Evolutionary conservation across 352 stramenopile species (phyloP), one percentile per base, ranked within the genome.

Genomic region (Peronosclerospora sorghi): DNA sequence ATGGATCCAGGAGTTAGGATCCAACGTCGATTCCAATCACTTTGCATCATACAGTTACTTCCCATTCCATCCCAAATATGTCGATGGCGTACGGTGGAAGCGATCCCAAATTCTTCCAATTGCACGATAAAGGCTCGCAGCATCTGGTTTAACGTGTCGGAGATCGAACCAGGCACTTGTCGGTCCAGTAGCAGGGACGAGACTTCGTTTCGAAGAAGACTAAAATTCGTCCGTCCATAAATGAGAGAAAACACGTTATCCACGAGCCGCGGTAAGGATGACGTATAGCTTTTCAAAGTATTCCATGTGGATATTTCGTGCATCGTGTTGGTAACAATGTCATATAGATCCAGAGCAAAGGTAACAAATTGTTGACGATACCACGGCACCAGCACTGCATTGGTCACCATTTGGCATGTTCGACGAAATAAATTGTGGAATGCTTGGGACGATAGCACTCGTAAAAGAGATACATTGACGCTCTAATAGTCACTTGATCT

Each of bases 1-100:
- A 26, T 13, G 5, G 48, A 62, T 1, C 23, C 43, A 17, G 54
- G 54, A 6, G 45, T 39, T n/a, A 63, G 28, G 12, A 59, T 10
- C 54, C 54, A 63, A 6, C 54, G 45, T 9, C 35, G 45, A n/a
- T 42, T 63, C 54, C 54, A 63, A 10, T 42, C 23, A 26, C 21
- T 26, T 48, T 35, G 13, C 30, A 7, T 14, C 18, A 18, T 17
- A 35, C 10, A 3, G 30, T 0, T 18, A 20, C 30, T 35, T 17
- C 13, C 13, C 14, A 12, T 4, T 15, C 13, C 26, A 32, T 36
- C 5, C 15, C n/a, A 18, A 8, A 26, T 26, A 21, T n/a, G 23
- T 23, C 1, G 23, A 28, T 42, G 6, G 17, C 14, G 15, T 37
- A 5, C 23, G 5, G 26, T 18, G 32, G 26, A 27, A 10, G 24